Conservation (phyloP, 768 basidiomycete species). For the Mycena floridula region DNA sequence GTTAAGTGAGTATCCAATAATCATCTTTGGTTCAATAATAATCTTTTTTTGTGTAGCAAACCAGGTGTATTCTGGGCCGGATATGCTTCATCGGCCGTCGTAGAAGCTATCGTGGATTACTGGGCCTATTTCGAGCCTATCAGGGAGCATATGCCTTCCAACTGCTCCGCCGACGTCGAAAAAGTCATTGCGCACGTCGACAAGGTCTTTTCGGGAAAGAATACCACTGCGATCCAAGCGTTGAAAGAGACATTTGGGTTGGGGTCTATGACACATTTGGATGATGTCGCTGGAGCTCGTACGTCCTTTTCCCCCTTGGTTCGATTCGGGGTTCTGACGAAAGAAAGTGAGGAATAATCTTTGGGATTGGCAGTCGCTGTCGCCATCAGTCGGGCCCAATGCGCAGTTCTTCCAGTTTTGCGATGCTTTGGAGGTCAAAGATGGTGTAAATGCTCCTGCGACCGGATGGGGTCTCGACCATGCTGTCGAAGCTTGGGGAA, state of each 20-base stretch:
- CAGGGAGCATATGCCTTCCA: constrained; percentile 37
- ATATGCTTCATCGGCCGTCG: constrained; percentile 37
- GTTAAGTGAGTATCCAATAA: constrained; percentile 5
- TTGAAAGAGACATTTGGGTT: constrained; percentile 39
- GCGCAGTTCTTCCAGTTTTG: constrained; percentile 37
- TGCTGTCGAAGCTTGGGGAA: constrained; percentile 37
- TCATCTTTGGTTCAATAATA: background rate
- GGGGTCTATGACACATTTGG: constrained; percentile 30
- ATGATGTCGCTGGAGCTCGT: constrained; percentile 42
- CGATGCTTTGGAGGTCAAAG: constrained; percentile 40
- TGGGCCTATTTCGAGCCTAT: constrained; percentile 50
- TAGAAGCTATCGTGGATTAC: constrained; percentile 34
- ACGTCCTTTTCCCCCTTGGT: constrained; percentile 11
- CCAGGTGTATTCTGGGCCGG: constrained; percentile 31
- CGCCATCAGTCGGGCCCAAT: constrained; percentile 27
- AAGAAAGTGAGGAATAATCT: constrained; percentile 22
- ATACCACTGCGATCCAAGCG: constrained; percentile 24
- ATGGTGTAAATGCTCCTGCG: constrained; percentile 30
- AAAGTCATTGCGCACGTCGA: constrained; percentile 44
- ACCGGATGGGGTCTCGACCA: constrained; percentile 39
- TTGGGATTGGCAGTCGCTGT: constrained; percentile 43
- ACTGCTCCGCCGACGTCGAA: constrained; percentile 48
- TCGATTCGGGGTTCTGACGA: background rate
- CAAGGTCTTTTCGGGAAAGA: constrained; percentile 27
- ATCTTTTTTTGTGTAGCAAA: constrained; percentile 18